Conservation (phyloP, 345 rosid genomes). For the Melastoma malabathricum region DNA sequence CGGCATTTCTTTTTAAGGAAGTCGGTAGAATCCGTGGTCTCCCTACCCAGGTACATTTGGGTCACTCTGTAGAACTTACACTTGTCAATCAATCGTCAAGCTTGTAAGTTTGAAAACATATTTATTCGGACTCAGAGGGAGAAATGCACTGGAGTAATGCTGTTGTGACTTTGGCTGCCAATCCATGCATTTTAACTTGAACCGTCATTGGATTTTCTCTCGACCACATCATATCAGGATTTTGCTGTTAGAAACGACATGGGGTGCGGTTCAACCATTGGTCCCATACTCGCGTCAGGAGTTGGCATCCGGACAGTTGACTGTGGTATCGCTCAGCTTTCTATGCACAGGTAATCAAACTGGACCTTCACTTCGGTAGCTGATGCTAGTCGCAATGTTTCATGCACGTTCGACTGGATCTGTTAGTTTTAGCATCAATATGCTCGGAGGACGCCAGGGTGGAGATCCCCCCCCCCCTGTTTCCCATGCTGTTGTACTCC, state of each 20-base stretch:
- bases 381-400: neutral
- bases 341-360: constrained; percentile 74
- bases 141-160: too few relatives aligned
- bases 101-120: too few relatives aligned
- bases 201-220: neutral
- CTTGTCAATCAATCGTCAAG: too few relatives aligned
- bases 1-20: constrained; percentile 88
- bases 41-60: constrained; percentile 63
- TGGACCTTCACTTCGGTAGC: neutral
- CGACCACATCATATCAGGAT: constrained; percentile 33
- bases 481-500: too few relatives aligned
- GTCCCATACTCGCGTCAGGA: constrained; percentile 92
- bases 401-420: too few relatives aligned
- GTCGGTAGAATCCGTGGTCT: constrained; percentile 63
- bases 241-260: constrained; percentile 94
- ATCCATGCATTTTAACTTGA: too few relatives aligned
- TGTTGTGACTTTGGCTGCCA: too few relatives aligned
- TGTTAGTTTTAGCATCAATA: neutral
- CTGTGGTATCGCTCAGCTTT: constrained; percentile 90
- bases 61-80: too few relatives aligned
- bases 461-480: too few relatives aligned
- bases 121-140: too few relatives aligned
- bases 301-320: constrained; percentile 87
- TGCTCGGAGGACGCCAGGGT: too few relatives aligned
- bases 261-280: constrained; percentile 98